phyloP scores from a whole-genome alignment of 768 basidiomycete genomes.

The Gautieria morchelliformis region DNA sequence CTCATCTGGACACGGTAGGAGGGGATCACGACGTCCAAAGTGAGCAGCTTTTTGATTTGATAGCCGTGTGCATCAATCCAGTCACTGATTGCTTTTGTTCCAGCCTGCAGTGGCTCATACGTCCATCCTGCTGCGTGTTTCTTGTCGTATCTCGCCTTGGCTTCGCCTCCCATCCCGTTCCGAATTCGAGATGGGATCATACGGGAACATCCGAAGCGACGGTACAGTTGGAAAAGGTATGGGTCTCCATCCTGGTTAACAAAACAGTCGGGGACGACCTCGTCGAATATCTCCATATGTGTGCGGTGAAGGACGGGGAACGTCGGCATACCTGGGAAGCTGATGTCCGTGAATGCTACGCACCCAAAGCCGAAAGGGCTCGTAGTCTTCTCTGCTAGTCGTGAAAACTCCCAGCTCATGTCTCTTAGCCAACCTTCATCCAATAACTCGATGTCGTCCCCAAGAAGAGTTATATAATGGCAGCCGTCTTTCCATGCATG shows the following conservation, averaged over 20 bases:
- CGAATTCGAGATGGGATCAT: conserved; percentile 35
- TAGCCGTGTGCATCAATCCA: conserved; percentile 26
- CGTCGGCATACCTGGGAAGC: conserved; percentile 53
- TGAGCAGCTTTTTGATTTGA: conserved; percentile 27
- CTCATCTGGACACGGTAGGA: conserved; percentile 42
- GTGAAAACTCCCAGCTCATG: conserved; percentile 28
- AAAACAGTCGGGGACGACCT: conserved; percentile 41
- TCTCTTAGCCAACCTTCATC: conserved; percentile 45
- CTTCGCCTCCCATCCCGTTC: conserved; percentile 38
- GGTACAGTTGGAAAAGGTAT: conserved; percentile 51
- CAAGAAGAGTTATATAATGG: conserved; percentile 44
- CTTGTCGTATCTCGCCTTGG: conserved; percentile 38
- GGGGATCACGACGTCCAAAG: conserved; percentile 47
- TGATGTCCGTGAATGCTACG: conserved; percentile 44
- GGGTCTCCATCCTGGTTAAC: conserved; percentile 53
- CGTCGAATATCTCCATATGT: conserved; percentile 49
- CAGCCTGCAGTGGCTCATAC: conserved; percentile 34
- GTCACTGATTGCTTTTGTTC: conserved; percentile 24
- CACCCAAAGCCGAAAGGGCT: conserved; percentile 44
- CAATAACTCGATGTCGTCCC: conserved; percentile 42
- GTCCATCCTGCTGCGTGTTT: conserved; percentile 38
- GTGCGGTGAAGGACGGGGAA: conserved; percentile 48
- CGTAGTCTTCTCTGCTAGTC: conserved; percentile 20
- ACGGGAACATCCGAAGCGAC: conserved; percentile 40
- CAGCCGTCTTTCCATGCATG: conserved; percentile 38